Percentiles rank a stretch among this genome's conserved stretches.
Evolutionary conservation across 441 rosid genomes (phyloP).

Genomic region (Corymbia calophylla): DNA sequence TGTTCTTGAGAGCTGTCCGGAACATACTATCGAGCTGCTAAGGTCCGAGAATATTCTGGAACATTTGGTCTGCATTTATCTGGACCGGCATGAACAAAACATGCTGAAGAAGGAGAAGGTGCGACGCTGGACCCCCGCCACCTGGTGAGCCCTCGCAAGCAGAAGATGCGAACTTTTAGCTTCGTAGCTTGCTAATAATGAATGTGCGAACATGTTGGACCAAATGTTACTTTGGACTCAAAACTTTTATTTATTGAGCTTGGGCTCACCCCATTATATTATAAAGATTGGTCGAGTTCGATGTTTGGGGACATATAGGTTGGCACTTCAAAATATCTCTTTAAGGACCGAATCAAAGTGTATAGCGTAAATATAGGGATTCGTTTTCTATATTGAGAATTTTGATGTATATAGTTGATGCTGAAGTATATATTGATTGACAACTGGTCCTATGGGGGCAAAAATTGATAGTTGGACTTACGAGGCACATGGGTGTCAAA

Average conservation of each 20-base stretch:
- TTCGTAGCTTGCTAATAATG: not conserved
- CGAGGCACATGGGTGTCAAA: no score
- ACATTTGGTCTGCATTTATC: constrained; percentile 82
- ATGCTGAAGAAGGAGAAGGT: constrained; percentile 36
- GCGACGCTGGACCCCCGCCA: not conserved
- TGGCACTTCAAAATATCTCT: not conserved
- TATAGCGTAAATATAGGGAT: not conserved
- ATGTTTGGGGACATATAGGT: no score
- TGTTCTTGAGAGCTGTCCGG: constrained; percentile 87
- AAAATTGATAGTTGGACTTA: not conserved
- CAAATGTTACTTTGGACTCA: not conserved
- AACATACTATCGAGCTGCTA: constrained; percentile 75
- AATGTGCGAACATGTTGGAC: not conserved
- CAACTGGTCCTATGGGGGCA: not conserved
- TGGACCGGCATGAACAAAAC: constrained; percentile 85
- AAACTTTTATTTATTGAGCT: no score
- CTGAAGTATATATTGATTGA: not conserved
- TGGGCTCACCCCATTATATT: no score
- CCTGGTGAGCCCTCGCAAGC: not conserved
- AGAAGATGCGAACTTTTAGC: not conserved
- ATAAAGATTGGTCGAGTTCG: no score
- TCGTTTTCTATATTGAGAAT: not conserved
- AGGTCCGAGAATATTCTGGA: constrained; percentile 84
- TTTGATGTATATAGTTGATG: not conserved
- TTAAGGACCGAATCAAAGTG: not conserved